Base-by-base conservation (phyloP, 768 basidiomycete species). In the Auriscalpium vulgare region DNA sequence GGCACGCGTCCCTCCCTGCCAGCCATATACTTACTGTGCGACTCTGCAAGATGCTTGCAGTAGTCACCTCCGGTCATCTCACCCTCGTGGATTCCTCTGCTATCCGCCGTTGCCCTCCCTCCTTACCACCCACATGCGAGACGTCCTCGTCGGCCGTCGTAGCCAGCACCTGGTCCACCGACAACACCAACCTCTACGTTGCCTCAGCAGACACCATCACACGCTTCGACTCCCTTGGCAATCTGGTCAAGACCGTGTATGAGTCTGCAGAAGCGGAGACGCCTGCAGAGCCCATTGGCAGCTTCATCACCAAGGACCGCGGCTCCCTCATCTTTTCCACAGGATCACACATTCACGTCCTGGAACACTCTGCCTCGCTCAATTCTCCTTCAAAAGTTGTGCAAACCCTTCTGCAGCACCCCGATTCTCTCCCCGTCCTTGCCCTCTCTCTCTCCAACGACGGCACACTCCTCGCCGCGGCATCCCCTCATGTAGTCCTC, bases 391-490 rank as follows among this genome's bases (percentile, higher is more conserved):
- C 72, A 17, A 77, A 75, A 59, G 65, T 80, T 50, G 58, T 71
- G 3, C 76, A 78, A 52, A 79, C 77, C 8, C 71, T 87, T 55
- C 74, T 75, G 21, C 69, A 77, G 1, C 84, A 86, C 69, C 80
- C 77, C 55, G 57, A 52, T 37, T 23, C 53, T n/a, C 57, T 68
- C 1, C 53, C 74, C 8, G 65, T 89, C 43, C 79, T 71, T 10
- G 76, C 76, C 10, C 64, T 90, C 8, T 77, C 86, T 0, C 66
- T 87, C 2, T 84, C 83, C 16, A 82, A 75, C 55, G 85, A 88
- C 59, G 63, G 67, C 11, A 75, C 75, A 4, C 66, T 85, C 19
- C 75, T 89, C 36, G 81, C 82, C 0, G 80, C 79, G 1, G 78
- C 79, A 3, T 81, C 86, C 9, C 59, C 71, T 0, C 69, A 70